Percentiles rank a stretch among this genome's conserved stretches.
phyloP scores from a whole-genome alignment of 352 stramenopile genomes.

The Phytophthora sojae region DNA sequence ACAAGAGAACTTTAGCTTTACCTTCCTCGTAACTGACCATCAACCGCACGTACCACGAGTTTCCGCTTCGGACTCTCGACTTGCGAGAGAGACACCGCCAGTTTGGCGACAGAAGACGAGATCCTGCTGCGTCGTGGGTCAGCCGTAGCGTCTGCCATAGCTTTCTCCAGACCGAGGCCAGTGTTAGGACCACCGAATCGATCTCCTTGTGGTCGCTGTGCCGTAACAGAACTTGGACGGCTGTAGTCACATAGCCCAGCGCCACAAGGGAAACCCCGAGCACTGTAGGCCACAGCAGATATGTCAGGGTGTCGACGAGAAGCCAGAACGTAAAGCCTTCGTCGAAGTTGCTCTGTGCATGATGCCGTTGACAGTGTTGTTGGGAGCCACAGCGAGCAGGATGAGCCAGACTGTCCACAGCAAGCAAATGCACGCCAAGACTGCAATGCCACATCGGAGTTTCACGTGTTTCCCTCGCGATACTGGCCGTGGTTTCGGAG shows the following conservation, averaged over 20 bases:
- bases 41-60: conserved; percentile 1
- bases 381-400: conserved; percentile 16
- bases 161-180: background rate
- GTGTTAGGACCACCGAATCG: too few relatives aligned
- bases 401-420: conserved; percentile 28
- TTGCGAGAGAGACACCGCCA: background rate
- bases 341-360: conserved; percentile 34
- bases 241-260: too few relatives aligned
- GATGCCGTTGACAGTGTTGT: conserved; percentile 22
- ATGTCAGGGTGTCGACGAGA: too few relatives aligned
- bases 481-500: too few relatives aligned
- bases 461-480: too few relatives aligned
- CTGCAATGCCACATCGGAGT: too few relatives aligned
- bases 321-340: conserved; percentile 36
- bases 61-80: background rate
- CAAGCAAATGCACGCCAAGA: background rate
- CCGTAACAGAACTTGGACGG: conserved; percentile 5
- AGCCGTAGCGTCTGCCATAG: background rate
- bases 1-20: too few relatives aligned
- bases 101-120: background rate
- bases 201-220: conserved; percentile 5
- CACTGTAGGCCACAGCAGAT: too few relatives aligned
- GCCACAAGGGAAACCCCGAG: too few relatives aligned
- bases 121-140: background rate
- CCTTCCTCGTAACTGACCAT: too few relatives aligned